Conservation (phyloP, 345 rosid genomes). For the Rhodamnia argentea region DNA sequence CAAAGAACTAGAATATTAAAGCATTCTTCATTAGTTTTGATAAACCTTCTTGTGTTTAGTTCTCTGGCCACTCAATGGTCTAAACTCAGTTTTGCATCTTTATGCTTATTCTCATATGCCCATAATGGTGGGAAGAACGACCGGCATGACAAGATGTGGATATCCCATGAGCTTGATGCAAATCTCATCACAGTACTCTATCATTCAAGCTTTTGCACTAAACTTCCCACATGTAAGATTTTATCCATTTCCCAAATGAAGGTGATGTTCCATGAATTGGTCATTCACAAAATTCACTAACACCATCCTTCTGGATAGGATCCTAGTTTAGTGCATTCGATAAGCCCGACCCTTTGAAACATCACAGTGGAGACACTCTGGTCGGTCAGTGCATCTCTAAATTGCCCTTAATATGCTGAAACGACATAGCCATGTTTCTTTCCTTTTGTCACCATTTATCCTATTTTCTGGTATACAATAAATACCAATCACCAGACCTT, state of each 20-base stretch:
- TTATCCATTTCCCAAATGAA: background rate
- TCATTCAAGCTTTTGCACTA: background rate
- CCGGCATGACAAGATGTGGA: background rate
- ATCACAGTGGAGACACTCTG: background rate
- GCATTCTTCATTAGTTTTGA: background rate
- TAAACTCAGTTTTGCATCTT: background rate
- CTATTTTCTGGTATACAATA: background rate
- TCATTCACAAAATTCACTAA: background rate
- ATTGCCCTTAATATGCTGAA: background rate
- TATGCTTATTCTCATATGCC: background rate
- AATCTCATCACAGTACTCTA: background rate
- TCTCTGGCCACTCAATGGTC: background rate
- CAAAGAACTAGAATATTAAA: background rate
- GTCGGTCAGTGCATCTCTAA: background rate
- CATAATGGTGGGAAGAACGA: background rate
- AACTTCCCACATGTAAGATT: background rate
- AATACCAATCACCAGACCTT: background rate
- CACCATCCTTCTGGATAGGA: background rate
- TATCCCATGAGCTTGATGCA: background rate
- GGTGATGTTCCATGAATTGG: background rate
- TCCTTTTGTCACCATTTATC: background rate
- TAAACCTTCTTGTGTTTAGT: background rate
- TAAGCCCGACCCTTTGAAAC: background rate
- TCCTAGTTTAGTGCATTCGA: background rate
- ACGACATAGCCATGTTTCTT: background rate